Base-by-base conservation (phyloP, 129 eudicot genomes). In the Flaveria robusta region DNA sequence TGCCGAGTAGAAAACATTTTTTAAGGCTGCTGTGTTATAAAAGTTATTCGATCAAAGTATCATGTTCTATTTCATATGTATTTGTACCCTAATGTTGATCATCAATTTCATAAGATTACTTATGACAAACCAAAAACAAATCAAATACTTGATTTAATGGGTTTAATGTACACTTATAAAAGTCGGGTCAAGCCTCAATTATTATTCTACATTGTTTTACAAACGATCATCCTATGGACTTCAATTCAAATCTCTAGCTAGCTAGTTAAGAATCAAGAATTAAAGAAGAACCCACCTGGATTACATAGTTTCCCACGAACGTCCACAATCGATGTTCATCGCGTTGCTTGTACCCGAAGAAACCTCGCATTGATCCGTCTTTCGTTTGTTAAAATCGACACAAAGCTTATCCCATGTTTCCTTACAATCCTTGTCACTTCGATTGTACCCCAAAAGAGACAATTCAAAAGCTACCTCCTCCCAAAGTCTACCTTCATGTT, bases 401-500 rank as follows among this genome's bases (percentile, higher is more conserved):
- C 85, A 86, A 15, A 87, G 76, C 64, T 81, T 84, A 22, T 88
- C 95, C 96, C 96, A 93, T 29, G 82, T 85, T 7, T 80, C 89
- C 49, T 86, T 90, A 77, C 96, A 92, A 59, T 72, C 85, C 41
- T 29, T 46, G 9, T 78, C 87, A 74, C 81, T 86, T 78, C 90
- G 77, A 7, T 78, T 79, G 65, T 88, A 81, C 55, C 98, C 98
- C 71, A 90, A 88, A 50, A 79, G 76, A 16, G 86, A 86, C 89
- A 93, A 83, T 75, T 88, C 92, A n/a, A 82, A 60, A 2, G 88
- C 85, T 8, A 89, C 84, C 52, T 90, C 98, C 49, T 86, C 86
- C 98, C 98, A 93, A 19, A 90, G 34, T 11, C 77, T 75, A 58
- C 85, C 89, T 65, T 66, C 91, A 1, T 85, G n/a, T 51, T 72